Base-by-base conservation (phyloP, 176 grass and related monocot genomes). In the Avena atlantica region DNA sequence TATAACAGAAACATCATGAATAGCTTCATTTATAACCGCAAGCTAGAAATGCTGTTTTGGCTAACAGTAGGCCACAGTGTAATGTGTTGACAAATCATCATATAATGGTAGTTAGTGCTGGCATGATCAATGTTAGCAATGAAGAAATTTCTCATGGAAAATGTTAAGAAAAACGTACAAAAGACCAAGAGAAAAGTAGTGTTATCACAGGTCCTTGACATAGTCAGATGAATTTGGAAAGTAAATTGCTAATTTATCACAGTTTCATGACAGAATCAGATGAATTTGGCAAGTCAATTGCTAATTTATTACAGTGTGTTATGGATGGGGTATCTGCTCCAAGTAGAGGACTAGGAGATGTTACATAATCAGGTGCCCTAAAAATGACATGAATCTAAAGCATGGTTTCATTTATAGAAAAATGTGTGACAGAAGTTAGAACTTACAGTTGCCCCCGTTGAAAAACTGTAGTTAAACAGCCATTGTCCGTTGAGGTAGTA, bases 381-480 rank as follows among this genome's bases (percentile, higher is more conserved):
- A 63, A 20, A 63, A 49, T 57, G 0, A 13, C 55, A 73, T 2
- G 10, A 78, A 78, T 65, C 67, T 55, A 84, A 81, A 52, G 85
- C 44, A 62, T 17, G 25, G 64, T 65, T 82, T 17, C 12, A 78
- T 55, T 19, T 24, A 88, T 14, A 17, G 25, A 15, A 70, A 65
- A 65, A 27, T 12, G 17, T 83, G 55, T 59, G 16, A 66, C 19
- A 47, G 78, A 36, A 40, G 31, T 67, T 36, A 84, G 76, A 85
- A 87, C 96, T 95, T 94, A 98, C 96, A 77, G 88, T 91, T 89
- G 92, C 96, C 79, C 93, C 93, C 40, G 88, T 72, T 73, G 96
- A 95, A 78, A 92, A 96, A 20, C 88, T 84, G 85, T 98, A 98
- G 55, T 98, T 88, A 34, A 92, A 81, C 34, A 98, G 59, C 27